A percentile compares a stretch with the other conserved stretches of the same genome.
These are phyloP conservation scores for Aspergillus carlsbadensis DNA, from an alignment of 495 filamentous ascomycete species.

Conservation along the genomic window DNA sequence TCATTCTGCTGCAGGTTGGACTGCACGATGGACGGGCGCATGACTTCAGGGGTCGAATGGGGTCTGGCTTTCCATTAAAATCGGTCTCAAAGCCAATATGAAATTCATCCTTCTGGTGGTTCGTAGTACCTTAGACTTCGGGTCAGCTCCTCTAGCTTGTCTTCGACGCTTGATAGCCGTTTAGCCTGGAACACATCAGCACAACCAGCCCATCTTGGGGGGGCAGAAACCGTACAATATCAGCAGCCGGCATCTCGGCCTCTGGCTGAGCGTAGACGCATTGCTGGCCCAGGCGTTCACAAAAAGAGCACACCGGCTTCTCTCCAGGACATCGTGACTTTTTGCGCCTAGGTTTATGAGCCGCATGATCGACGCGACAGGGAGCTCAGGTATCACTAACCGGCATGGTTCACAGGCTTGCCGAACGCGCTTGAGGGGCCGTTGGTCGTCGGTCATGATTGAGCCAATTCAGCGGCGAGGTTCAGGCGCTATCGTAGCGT, in stretches of 20 bases:
- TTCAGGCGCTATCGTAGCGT: not conserved
- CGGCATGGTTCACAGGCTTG: slow-evolving; percentile 46
- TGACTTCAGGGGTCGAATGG: not conserved
- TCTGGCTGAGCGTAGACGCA: slow-evolving; percentile 36
- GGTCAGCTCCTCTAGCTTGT: slow-evolving; percentile 35
- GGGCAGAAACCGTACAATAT: not conserved
- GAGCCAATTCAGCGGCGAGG: not conserved
- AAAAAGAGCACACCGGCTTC: slow-evolving; percentile 42
- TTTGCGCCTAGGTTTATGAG: slow-evolving; percentile 31
- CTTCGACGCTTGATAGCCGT: slow-evolving; percentile 37
- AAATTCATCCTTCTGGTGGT: not conserved
- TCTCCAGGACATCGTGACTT: slow-evolving; percentile 46
- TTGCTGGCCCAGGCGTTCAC: slow-evolving; percentile 37
- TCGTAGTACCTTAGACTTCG: slow-evolving; percentile 24
- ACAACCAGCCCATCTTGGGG: not conserved
- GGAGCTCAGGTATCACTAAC: slow-evolving; percentile 17
- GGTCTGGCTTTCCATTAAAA: slow-evolving; percentile 1
- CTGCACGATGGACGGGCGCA: not conserved
- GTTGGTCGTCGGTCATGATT: slow-evolving; percentile 14
- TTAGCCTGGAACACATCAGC: slow-evolving; percentile 30
- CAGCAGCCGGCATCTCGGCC: slow-evolving; percentile 19
- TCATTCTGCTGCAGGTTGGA: slow-evolving; percentile 8
- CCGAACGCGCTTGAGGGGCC: slow-evolving; percentile 38
- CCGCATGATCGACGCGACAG: not conserved
- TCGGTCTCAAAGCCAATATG: not conserved